Evolutionary conservation across 1,284 basidiomycete species (phyloP).

Genomic region (Puccinia novopanici): DNA sequence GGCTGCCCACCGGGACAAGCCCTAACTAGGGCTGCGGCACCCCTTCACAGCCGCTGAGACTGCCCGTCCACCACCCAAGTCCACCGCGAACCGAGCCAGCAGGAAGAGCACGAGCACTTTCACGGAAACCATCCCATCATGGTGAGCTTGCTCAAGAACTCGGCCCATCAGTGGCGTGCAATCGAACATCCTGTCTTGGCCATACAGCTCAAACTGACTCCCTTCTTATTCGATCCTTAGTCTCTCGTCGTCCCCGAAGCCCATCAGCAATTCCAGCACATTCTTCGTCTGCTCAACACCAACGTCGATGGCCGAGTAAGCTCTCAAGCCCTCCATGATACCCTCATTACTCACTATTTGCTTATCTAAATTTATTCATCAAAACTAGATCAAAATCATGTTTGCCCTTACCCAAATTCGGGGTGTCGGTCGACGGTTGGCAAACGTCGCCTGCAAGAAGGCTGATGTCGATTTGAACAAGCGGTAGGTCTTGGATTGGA

Average conservation of each 20-base stretch:
- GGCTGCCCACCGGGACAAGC: not conserved
- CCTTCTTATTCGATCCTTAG: conserved; percentile 60
- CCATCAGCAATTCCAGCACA: conserved; percentile 84
- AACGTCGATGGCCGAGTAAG: conserved; percentile 98
- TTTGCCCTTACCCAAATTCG: conserved; percentile 74
- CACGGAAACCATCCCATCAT: not conserved
- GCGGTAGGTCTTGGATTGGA: conserved; percentile 73
- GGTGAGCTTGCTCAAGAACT: not conserved
- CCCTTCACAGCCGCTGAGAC: not conserved
- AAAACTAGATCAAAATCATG: conserved; percentile 52
- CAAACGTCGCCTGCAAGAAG: conserved; percentile 99
- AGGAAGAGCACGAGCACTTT: not conserved
- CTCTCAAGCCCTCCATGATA: conserved; percentile 62
- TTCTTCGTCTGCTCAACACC: conserved; percentile 97
- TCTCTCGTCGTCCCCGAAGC: conserved; percentile 90
- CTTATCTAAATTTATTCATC: not conserved
- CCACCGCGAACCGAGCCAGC: not conserved
- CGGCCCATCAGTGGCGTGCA: not conserved
- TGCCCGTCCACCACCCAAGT: no score
- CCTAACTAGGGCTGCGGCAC: conserved; percentile 34
- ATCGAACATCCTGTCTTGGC: no score
- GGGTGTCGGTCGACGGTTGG: conserved; percentile 98
- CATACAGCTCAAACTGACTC: no score
- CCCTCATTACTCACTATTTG: not conserved
- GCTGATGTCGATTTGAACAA: conserved; percentile 98